Conservation (phyloP, 495 filamentous ascomycete species). For the Penicillium verhagenii region DNA sequence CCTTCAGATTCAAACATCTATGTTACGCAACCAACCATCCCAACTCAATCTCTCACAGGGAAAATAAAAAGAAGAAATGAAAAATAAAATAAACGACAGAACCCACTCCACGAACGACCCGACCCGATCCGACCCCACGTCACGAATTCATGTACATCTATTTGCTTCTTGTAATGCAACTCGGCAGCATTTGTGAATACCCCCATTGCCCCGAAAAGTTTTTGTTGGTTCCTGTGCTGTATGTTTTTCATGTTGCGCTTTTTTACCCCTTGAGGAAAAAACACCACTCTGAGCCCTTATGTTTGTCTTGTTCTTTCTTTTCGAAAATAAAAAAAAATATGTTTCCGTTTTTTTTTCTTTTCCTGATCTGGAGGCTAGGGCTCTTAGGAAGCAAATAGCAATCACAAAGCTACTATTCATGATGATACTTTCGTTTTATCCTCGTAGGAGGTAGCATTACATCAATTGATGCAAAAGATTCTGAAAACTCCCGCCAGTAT, state of each 20-base stretch:
- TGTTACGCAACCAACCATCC: neutral
- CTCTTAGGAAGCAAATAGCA: neutral
- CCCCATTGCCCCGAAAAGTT: constrained; percentile 33
- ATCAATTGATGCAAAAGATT: too few species aligned
- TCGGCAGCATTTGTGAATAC: constrained; percentile 38
- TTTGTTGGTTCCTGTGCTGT: constrained; percentile 11
- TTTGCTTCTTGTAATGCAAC: constrained; percentile 24
- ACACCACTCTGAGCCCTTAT: neutral
- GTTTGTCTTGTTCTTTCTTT: neutral
- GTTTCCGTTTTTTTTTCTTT: neutral
- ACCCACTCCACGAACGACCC: neutral
- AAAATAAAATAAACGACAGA: neutral
- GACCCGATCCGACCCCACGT: constrained; percentile 9
- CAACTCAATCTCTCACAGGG: neutral
- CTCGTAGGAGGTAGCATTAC: too few species aligned
- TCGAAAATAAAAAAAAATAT: neutral
- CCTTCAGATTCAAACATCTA: neutral
- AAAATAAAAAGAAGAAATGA: too few species aligned
- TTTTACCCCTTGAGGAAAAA: constrained; percentile 9
- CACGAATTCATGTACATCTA: constrained; percentile 37
- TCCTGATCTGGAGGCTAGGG: neutral
- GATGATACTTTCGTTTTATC: too few species aligned
- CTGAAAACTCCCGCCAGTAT: too few species aligned
- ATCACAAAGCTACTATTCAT: neutral
- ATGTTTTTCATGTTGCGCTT: constrained; percentile 4